These are phyloP conservation scores for Penicillium verhagenii DNA, from an alignment of 495 filamentous ascomycete species.

Conservation along the genomic window DNA sequence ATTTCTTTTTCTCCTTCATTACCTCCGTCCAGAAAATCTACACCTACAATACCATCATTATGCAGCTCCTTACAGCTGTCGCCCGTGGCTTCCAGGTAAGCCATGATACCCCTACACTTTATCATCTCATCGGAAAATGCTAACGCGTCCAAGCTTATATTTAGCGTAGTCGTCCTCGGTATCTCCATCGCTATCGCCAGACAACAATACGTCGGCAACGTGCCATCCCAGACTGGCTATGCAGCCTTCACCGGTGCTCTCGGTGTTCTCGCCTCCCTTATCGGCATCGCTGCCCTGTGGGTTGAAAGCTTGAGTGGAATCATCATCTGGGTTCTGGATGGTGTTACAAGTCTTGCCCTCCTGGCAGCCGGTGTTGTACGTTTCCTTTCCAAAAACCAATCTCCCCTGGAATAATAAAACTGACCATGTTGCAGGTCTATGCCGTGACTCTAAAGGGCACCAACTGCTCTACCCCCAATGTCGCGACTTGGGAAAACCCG, in stretches of 20 bases:
- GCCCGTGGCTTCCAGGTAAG: conserved; percentile 6
- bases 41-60: neutral
- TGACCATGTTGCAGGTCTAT: conserved; percentile 37
- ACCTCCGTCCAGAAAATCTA: neutral
- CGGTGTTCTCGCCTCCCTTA: conserved; percentile 40
- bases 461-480: conserved; percentile 4
- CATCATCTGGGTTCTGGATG: conserved; percentile 43
- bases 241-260: conserved; percentile 48
- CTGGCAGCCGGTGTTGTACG: conserved; percentile 56
- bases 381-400: conserved; percentile 8
- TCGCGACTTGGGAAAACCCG: conserved; percentile 4
- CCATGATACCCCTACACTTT: no score
- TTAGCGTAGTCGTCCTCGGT: conserved; percentile 45
- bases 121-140: neutral
- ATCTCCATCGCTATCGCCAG: conserved; percentile 47
- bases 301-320: conserved; percentile 38
- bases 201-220: conserved; percentile 33
- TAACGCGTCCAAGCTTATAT: conserved; percentile 36
- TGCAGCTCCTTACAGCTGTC: conserved; percentile 5
- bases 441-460: conserved; percentile 36
- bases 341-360: conserved; percentile 39
- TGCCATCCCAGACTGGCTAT: conserved; percentile 43
- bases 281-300: conserved; percentile 40
- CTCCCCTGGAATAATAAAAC: neutral
- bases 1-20: neutral